A percentile compares a stretch with the other conserved stretches of the same genome.
Evolutionary conservation across 2,329 filamentous ascomycete genomes (phyloP).

Genomic region (Phialocephala subalpina): DNA sequence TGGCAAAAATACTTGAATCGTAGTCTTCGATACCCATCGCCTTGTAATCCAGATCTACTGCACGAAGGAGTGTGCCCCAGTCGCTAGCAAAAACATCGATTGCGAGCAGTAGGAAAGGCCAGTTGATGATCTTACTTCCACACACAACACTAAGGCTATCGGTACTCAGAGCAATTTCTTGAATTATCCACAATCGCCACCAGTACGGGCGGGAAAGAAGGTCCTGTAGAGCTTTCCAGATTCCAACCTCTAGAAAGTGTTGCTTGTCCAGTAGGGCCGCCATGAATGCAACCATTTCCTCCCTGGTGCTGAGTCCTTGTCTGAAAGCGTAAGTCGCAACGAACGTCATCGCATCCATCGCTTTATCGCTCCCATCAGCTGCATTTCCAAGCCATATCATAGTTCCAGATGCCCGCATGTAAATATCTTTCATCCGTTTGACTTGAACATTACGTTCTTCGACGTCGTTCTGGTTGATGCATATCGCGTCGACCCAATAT

Average conservation of each 20-base stretch:
- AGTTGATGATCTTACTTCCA: neutral
- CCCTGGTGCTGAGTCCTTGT: neutral
- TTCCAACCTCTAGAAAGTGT: neutral
- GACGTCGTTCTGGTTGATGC: constrained; percentile 36
- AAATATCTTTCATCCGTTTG: constrained; percentile 38
- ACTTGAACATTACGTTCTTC: constrained; percentile 34
- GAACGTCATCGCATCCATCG: neutral
- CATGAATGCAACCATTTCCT: neutral
- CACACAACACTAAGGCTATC: neutral
- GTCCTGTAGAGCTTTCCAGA: constrained; percentile 3
- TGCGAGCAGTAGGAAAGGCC: neutral
- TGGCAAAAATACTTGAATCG: neutral
- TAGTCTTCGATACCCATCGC: neutral
- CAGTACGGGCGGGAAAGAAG: constrained; percentile 1
- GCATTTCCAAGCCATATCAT: neutral
- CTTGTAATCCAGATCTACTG: neutral
- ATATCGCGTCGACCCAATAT: constrained; percentile 40
- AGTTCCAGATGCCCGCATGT: constrained; percentile 25
- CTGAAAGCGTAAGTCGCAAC: neutral
- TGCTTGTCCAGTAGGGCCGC: neutral
- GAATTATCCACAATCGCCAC: neutral
- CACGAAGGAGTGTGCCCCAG: neutral
- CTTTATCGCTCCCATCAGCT: neutral
- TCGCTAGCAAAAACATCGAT: neutral
- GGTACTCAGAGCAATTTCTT: constrained; percentile 8